Base-by-base conservation (phyloP, 805 yeast species). In the Candida nonsorbophila region DNA sequence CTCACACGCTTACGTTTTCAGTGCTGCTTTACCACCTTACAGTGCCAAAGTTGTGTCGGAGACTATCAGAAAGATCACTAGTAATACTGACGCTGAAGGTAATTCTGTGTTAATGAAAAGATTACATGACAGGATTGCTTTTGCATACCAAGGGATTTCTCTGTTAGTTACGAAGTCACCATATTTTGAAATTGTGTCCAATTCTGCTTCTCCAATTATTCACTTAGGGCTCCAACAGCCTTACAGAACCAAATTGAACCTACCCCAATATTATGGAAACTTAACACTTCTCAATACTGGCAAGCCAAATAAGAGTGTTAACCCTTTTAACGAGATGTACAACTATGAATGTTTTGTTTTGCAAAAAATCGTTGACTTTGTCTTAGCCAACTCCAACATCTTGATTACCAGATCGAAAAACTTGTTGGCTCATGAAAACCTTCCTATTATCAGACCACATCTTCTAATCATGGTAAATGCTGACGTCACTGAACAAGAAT, bases 11-110 rank as follows among this genome's bases (percentile, higher is more conserved):
- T 92, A 86, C 52, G 92, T 92, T 37, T 92, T 85, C 54, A 83
- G 94, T 47, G 98, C 98, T 6, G 74, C 96, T 1, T 72, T 90
- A 51, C 97, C 98, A 8, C 94, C 97, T 14, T 90, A 83, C 56
- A 73, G 86, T 24, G 94, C 95, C 1, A 70, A 64, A 33, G 77
- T 79, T 3, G 73, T 72, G 1, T 71, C 84, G 1, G 64, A 65
- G 30, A 71, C 74, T 0, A 62, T 85, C 22, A 47, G 62, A 10
- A 53, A 75, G 22, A 61, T 85, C 24, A 29, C 42, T 38, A 68
- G 64, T 22, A 41, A 57, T 15, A 48, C 54, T 20, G 42, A 50
- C 22, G 22, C 36, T 3, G 38, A 38, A 17, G 74, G 72, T 3
- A 44, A 55, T 15, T 54, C 68, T 1, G 53, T 47, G 17, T 36